phyloP scores from a whole-genome alignment of 345 rosid genomes.

The Laguncularia racemosa region DNA sequence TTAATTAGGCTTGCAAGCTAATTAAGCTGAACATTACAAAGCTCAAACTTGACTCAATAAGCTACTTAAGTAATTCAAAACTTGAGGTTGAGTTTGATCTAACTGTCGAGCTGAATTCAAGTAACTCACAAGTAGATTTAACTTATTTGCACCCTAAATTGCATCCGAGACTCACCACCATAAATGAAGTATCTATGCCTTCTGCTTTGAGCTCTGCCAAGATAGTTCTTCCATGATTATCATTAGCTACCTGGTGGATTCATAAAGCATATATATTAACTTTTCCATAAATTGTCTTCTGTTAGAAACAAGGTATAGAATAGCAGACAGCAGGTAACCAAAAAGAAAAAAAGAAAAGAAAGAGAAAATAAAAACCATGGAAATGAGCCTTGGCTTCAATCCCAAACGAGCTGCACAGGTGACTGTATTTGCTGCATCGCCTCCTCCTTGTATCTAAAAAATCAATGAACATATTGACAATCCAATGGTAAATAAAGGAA shows the following conservation, averaged over 20 bases:
- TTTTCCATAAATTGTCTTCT: too few relatives aligned
- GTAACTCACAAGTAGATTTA: too few relatives aligned
- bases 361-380: constrained; percentile 21
- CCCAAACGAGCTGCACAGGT: constrained; percentile 41
- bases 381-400: constrained; percentile 27
- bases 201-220: constrained; percentile 30
- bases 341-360: neutral
- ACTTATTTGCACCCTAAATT: too few relatives aligned
- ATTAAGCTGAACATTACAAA: too few relatives aligned
- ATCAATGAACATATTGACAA: neutral
- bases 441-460: constrained; percentile 35
- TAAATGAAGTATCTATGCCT: constrained; percentile 31
- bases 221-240: constrained; percentile 20
- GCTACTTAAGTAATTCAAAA: too few relatives aligned
- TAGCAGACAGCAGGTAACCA: neutral
- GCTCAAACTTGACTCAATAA: too few relatives aligned
- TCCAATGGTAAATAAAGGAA: neutral
- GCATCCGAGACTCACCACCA: constrained; percentile 18
- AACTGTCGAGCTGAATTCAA: too few relatives aligned
- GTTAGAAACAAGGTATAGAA: neutral
- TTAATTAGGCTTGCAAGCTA: too few relatives aligned
- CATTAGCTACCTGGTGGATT: constrained; percentile 24
- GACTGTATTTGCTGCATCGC: constrained; percentile 37
- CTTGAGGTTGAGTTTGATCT: too few relatives aligned
- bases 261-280: neutral